Evolutionary conservation across 768 basidiomycete genomes (phyloP), one percentile per base, ranked within the genome.

Genomic region (Boletus rufocinnamomeus): DNA sequence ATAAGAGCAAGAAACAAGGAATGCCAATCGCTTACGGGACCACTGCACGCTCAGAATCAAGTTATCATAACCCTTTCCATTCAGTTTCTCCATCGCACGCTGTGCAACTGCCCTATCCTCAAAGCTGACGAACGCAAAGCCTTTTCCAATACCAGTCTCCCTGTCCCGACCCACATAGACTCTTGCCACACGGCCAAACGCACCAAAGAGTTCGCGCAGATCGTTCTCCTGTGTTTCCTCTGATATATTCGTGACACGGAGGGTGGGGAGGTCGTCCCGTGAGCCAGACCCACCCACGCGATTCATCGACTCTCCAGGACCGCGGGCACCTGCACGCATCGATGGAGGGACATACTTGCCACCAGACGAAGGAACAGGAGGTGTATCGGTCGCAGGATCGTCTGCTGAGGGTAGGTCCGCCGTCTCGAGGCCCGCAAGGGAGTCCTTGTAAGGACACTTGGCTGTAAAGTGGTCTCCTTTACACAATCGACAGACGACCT

Each of bases 401-500:
- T 64, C 75, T 43, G 73, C 10, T 11, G 78, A 63, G 5, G 80
- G 75, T 0, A 76, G 66, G 1, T 84, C 81, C 6, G 77, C 75
- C 14, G 79, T 86, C 32, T 82, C 91, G 49, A 94, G 78, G 4
- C 85, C 89, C 11, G 87, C 88, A 16, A 99, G 83, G 10, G 91
- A 89, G 67, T 98, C 95, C 76, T 95, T 97, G 83, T 95, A 95
- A 7, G 97, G 97, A 82, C 97, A 98, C 74, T 95, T 95, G 62
- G 95, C 91, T 16, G 97, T 99, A 75, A 95, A 98, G 78, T 98
- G 97, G 63, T 90, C 91, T 52, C 96, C 97, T 71, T 96, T 93
- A 79, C 97, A 98, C 55, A 97, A 77, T 63, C 97, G 84, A 82
- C 97, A 99, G 45, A 82, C 75, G 62, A 99, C 91, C 70, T 94